Base-by-base conservation (phyloP, 108 stramenopile species). In the Conticribra weissflogii region DNA sequence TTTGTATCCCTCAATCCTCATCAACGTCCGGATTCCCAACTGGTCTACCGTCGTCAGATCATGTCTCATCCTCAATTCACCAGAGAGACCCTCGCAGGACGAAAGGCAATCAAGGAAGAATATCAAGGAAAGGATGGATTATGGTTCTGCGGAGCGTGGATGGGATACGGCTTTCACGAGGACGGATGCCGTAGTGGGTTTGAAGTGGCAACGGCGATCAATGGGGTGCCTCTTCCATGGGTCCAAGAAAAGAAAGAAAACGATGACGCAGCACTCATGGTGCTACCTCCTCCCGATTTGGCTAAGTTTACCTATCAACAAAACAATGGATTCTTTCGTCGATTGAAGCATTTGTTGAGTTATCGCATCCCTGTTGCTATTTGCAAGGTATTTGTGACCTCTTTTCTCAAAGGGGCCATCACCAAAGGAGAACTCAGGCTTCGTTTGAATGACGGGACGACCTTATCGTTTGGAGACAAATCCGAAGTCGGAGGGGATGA, bases 151-250 rank as follows among this genome's bases (percentile, higher is more conserved):
- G 98, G 97, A 27, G 97, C 97, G 0, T 99, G 94, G 90, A 63
- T 68, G 49, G 97, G 97, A 34, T 95, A 96, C 71, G 98, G 98
- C 3, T 99, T 99, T 76, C 98, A 99, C 68, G 98, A 99, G 75
- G 98, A 98, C 76, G 98, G 95, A 56, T 88, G 96, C 57, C 83
- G 90, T 18, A 66, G 83, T 23, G 97, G 94, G 18, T 90, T 96
- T 54, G 80, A 88, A 23, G 95, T 91, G 28, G 94, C 93, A 0
- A 85, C 83, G 16, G 54, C 71, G 17, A 59, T 96, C 24, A 81
- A 86, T 12, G 78, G 76, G 8, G 72, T 81, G 22, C 81, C 89
- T 14, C 66, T 94, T 27, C 91, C 89, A 16, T 95, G 96, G 96
- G 85, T 50, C 0, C 9, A 51, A 12, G 36, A 12, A 9, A 12